phyloP scores from a whole-genome alignment of 352 stramenopile genomes.

The Discostella stelligera region DNA sequence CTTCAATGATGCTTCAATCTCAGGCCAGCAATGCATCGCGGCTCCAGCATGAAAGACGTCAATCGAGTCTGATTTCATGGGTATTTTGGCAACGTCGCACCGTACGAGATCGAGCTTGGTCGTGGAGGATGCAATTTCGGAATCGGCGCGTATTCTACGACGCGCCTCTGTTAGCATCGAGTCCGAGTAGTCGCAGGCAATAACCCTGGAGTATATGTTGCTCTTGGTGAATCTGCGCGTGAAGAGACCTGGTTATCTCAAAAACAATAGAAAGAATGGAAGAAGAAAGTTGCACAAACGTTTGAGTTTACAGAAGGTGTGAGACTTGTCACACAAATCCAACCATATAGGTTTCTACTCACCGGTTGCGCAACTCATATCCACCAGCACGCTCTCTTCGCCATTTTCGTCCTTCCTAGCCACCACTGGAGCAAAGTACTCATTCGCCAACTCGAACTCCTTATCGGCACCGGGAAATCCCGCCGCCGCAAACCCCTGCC shows the following conservation, averaged over 20 bases:
- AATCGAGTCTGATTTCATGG: slow-evolving; percentile 67
- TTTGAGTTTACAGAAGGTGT: too few species aligned
- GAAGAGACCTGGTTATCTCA: slow-evolving; percentile 61
- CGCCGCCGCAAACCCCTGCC: slow-evolving; percentile 81
- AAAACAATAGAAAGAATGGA: neutral
- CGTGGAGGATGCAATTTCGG: slow-evolving; percentile 41
- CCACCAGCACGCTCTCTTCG: slow-evolving; percentile 71
- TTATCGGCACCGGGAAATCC: slow-evolving; percentile 84
- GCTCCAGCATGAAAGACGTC: slow-evolving; percentile 84
- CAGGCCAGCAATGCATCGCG: slow-evolving; percentile 87
- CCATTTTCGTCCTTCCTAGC: slow-evolving; percentile 23
- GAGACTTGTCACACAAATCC: too few species aligned
- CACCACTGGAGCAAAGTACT: slow-evolving; percentile 76
- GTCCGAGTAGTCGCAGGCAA: slow-evolving; percentile 85
- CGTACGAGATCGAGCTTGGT: slow-evolving; percentile 75
- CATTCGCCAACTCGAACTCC: slow-evolving; percentile 81
- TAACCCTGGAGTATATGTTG: slow-evolving; percentile 76
- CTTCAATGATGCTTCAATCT: slow-evolving; percentile 73
- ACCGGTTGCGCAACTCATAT: slow-evolving; percentile 86
- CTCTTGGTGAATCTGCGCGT: slow-evolving; percentile 75
- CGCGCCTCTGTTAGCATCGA: slow-evolving; percentile 84
- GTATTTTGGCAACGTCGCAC: slow-evolving; percentile 81
- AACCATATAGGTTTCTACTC: neutral
- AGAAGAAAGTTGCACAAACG: neutral
- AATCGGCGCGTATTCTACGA: slow-evolving; percentile 62